These are phyloP conservation scores for Fraxinus ornus DNA, from an alignment of 305 asterid genomes.

Conservation along the genomic window DNA sequence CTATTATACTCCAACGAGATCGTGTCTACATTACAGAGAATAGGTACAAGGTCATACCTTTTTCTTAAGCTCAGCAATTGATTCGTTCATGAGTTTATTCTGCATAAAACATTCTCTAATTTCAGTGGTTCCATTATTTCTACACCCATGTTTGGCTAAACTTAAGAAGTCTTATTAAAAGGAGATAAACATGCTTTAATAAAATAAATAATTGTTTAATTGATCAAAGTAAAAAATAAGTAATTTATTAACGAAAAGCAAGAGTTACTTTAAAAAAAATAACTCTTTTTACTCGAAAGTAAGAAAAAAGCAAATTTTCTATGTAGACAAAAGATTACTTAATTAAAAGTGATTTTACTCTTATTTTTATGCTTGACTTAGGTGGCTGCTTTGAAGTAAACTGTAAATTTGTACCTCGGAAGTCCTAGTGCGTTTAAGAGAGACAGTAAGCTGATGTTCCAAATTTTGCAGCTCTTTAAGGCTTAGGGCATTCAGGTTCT, in stretches of 20 bases:
- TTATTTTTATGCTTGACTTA: background rate
- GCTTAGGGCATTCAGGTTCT: constrained; percentile 47
- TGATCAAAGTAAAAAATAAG: background rate
- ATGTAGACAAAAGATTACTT: background rate
- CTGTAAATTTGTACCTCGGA: constrained; percentile 48
- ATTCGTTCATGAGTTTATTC: constrained; percentile 81
- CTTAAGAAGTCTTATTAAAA: background rate
- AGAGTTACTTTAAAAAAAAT: background rate
- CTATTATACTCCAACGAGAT: background rate
- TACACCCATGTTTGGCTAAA: background rate
- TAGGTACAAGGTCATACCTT: constrained; percentile 40
- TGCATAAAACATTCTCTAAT: constrained; percentile 32
- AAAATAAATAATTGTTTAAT: background rate
- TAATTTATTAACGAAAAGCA: background rate
- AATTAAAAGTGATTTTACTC: background rate
- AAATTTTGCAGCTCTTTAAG: constrained; percentile 73
- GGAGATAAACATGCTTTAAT: background rate
- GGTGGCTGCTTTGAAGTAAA: background rate
- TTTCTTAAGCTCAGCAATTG: constrained; percentile 75
- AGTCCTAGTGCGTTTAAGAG: constrained; percentile 61
- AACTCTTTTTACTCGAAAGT: background rate
- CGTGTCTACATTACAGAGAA: background rate
- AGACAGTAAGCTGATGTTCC: constrained; percentile 65
- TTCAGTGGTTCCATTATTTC: background rate
- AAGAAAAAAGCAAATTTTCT: background rate